Base-by-base conservation (phyloP, 2,329 filamentous ascomycete genomes). In the Teratosphaeria epicoccoides region DNA sequence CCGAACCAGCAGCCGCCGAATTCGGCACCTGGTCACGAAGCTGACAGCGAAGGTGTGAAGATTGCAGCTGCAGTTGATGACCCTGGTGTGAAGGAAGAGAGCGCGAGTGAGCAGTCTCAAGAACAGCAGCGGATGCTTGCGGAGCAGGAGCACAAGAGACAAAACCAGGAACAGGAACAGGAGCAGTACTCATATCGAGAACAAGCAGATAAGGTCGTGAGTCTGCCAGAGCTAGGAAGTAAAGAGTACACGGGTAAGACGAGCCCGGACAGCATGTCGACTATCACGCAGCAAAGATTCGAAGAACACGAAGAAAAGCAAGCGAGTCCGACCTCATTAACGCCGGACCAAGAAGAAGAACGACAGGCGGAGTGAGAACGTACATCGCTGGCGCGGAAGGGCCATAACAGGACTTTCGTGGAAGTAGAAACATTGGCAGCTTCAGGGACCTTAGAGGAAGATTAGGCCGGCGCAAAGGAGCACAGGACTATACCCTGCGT, bases 61-160 rank as follows among this genome's bases (percentile, higher is more conserved):
- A 55, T 61, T n/a, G 64, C 66, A 23, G 66, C 67, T 10, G 59
- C 55, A 4, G 53, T 45, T 1, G 66, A 66, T 25, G 63, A 66
- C 33, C 65, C 67, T n/a, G 53, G 57, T n/a, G 59, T 56, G 9
- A 65, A 65, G 44, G 66, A 65, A 49, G 65, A 67, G 7, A 59
- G 54, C 20, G 56, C 58, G 24, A 65, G 64, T 47, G 47, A 53
- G 56, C 65, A 67, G 58, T 63, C 59, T 7, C 49, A 59, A 26
- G 65, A 69, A 54, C 66, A 68, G 52, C 53, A 55, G 43, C 59
- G 66, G 17, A 54, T 68, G 29, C 51, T 59, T 17, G 58, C 53
- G 5, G 51, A 57, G 37, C 63, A 66, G 53, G 51, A 57, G 29
- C 46, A 55, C n/a, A n/a, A n/a, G n/a, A n/a, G 51, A 44, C 55